phyloP scores from a whole-genome alignment of 768 basidiomycete species.

The Vararia minispora region DNA sequence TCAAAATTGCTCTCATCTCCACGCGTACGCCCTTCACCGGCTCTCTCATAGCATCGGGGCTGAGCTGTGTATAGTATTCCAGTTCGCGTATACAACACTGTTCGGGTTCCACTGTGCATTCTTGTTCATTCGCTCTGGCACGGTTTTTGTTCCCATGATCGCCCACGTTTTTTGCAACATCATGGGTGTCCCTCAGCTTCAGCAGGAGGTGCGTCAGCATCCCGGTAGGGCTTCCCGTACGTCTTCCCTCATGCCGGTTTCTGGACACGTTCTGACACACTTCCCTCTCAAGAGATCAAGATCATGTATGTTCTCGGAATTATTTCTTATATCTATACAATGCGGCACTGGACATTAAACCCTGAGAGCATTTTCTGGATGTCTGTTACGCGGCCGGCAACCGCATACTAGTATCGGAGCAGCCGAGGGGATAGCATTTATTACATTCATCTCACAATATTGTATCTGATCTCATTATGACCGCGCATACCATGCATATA shows the following conservation, averaged over 20 bases:
- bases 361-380: conserved; percentile 33
- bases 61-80: conserved; percentile 48
- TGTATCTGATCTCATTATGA: no score
- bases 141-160: conserved; percentile 62
- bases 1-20: conserved; percentile 45
- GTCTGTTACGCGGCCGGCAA: no score
- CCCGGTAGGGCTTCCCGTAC: conserved; percentile 41
- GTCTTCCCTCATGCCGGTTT: conserved; percentile 17
- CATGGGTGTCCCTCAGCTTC: conserved; percentile 79
- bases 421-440: no score
- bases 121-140: conserved; percentile 79
- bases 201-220: conserved; percentile 40
- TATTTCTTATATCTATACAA: conserved; percentile 39
- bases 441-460: no score
- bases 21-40: conserved; percentile 31
- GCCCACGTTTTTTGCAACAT: conserved; percentile 91
- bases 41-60: conserved; percentile 3
- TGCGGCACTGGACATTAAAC: conserved; percentile 39
- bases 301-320: conserved; percentile 50
- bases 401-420: no score
- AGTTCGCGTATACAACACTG: conserved; percentile 82
- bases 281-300: conserved; percentile 34
- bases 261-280: conserved; percentile 6
- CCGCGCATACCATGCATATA: no score
- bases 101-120: conserved; percentile 82